Conservation (phyloP, 1,284 basidiomycete genomes). For the Peniophora sp. region DNA sequence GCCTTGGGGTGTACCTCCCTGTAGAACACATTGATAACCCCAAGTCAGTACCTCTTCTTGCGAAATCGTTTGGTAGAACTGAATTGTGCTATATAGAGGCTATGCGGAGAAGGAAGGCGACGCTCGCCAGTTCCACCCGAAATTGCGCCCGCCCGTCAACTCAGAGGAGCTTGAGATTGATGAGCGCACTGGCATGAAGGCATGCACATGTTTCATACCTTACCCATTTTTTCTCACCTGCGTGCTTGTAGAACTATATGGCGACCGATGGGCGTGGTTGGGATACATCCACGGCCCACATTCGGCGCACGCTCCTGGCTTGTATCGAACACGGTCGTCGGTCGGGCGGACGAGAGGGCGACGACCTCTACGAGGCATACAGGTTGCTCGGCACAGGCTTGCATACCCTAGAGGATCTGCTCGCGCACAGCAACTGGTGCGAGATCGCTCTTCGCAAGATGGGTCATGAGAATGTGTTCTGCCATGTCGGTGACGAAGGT, state of each 20-base stretch:
- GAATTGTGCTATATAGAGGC: constrained; percentile 30
- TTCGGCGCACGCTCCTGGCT: constrained; percentile 57
- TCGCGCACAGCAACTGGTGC: constrained; percentile 80
- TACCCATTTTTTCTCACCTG: constrained; percentile 13
- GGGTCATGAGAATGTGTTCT: constrained; percentile 72
- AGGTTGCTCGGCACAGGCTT: constrained; percentile 64
- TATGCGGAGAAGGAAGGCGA: constrained; percentile 73
- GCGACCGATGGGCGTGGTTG: constrained; percentile 58
- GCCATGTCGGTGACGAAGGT: constrained; percentile 78
- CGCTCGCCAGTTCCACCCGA: constrained; percentile 55
- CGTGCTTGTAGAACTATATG: constrained; percentile 40
- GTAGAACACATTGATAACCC: constrained; percentile 78
- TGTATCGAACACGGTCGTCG: constrained; percentile 59
- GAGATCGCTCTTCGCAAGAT: constrained; percentile 67
- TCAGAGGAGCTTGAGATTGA: constrained; percentile 75
- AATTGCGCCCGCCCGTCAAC: constrained; percentile 70
- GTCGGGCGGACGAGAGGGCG: constrained; percentile 43
- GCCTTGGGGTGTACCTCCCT: constrained; percentile 79
- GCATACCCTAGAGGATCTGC: constrained; percentile 69
- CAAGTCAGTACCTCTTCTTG: constrained; percentile 27
- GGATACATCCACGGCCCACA: constrained; percentile 76
- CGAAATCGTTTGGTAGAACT: neutral
- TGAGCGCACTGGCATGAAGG: constrained; percentile 80
- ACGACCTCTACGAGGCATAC: constrained; percentile 66
- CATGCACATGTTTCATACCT: constrained; percentile 13